Conservation (phyloP, 306 rosid genomes). For the Trifolium subterraneum region DNA sequence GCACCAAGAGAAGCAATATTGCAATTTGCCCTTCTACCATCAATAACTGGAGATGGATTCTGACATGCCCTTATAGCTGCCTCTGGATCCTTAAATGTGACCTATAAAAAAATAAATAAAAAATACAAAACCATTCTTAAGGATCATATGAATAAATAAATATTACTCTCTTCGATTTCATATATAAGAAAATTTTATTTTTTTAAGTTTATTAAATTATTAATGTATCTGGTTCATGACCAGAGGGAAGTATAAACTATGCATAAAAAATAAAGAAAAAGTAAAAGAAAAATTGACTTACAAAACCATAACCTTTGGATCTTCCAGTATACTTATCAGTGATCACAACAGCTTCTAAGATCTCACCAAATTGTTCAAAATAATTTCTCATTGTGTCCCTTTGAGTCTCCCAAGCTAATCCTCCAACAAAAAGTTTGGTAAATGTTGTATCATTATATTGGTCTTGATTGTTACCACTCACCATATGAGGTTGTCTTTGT, state of each 20-base stretch:
- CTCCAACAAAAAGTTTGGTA: slow-evolving; percentile 95
- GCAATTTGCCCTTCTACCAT: slow-evolving; percentile 96
- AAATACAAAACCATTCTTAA: slow-evolving; percentile 24
- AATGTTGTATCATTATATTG: slow-evolving; percentile 85
- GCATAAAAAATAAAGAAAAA: background rate
- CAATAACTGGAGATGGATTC: slow-evolving; percentile 94
- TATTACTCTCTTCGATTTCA: background rate
- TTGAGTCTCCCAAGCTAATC: slow-evolving; percentile 98
- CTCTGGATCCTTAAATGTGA: slow-evolving; percentile 93
- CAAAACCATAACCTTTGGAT: slow-evolving; percentile 99
- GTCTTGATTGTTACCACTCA: slow-evolving; percentile 54
- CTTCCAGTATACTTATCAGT: slow-evolving; percentile 91
- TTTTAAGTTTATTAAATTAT: too few relatives aligned
- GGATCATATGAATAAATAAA: slow-evolving; percentile 41
- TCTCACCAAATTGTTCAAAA: slow-evolving; percentile 95
- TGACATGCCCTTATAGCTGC: slow-evolving; percentile 92
- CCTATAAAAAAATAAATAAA: slow-evolving; percentile 46
- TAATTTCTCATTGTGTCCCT: slow-evolving; percentile 87
- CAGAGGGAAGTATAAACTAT: background rate
- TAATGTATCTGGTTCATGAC: too few relatives aligned
- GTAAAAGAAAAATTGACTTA: slow-evolving; percentile 49
- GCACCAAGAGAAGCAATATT: slow-evolving; percentile 97
- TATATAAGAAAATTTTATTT: too few relatives aligned
- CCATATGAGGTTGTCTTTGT: slow-evolving; percentile 74
- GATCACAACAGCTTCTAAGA: slow-evolving; percentile 94